Base-by-base conservation (phyloP, 2,329 filamentous ascomycete species). In the Huntiella moniliformis region DNA sequence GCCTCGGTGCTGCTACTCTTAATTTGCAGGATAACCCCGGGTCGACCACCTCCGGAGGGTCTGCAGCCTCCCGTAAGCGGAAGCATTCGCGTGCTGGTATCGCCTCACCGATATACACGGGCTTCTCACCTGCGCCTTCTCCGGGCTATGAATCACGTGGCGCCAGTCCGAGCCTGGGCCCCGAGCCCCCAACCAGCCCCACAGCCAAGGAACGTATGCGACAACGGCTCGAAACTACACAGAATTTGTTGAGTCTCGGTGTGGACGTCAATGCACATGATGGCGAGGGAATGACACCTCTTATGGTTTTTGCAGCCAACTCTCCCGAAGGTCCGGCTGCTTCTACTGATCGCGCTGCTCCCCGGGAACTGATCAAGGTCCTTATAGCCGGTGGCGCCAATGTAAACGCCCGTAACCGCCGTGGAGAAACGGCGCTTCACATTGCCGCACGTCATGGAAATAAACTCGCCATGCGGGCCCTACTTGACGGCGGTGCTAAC, bases 261-360 rank as follows among this genome's bases (percentile, higher is more conserved):
- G 65, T 71, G 8, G 63, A 71, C 46, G 60, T 64, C 4, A 71
- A 74, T 52, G 68, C 72, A 46, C 70, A 73, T 55, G 68, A 73
- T 56, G 54, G 54, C 3, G 51, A 58, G 13, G 72, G 72, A 34
- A 64, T 67, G 53, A 74, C 72, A 0, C 68, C 70, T 1, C 62
- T 76, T 11, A 74, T 74, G 65, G 61, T 67, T 0, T 75, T 75
- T 52, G 64, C 67, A 8, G 60, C 63, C 0, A 61, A 71, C 42
- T 61, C 70, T 1, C 61, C 65, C 1, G 67, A 67, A 51, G 66
- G 71, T 16, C 22, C 22, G 22, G 22, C 22, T 28, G 34, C 15
- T 16, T 66, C 70, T 17, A 66, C 70, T 51, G 65, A 68, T 0
- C 43, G 47, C 13, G 17, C 36, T 28, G 38, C 28, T 15, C 64